phyloP scores from a whole-genome alignment of 805 yeast genomes.

The Barnettozyma wickerhamii region DNA sequence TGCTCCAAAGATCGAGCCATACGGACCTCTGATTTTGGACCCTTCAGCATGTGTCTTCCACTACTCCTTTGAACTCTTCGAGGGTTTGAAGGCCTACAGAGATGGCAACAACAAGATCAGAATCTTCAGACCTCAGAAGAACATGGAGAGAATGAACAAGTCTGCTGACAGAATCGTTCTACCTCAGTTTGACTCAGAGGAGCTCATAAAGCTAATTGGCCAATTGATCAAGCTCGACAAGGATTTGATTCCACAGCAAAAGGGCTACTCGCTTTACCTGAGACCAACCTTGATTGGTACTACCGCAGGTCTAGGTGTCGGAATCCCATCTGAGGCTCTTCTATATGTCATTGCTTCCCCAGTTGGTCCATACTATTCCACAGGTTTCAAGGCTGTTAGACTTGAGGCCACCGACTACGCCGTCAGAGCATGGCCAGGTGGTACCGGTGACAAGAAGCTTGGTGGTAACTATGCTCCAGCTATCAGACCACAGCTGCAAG shows the following conservation, averaged over 20 bases:
- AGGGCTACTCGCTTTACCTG: conserved; percentile 87
- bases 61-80: conserved; percentile 92
- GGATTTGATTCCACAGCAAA: conserved; percentile 75
- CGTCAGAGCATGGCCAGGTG: conserved; percentile 99
- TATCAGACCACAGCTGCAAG: conserved; percentile 83
- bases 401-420: conserved; percentile 95
- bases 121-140: conserved; percentile 86
- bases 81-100: conserved; percentile 91
- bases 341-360: conserved; percentile 89
- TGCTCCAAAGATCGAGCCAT: conserved; percentile 83
- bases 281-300: conserved; percentile 97
- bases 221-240: conserved; percentile 72
- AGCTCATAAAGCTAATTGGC: conserved; percentile 69
- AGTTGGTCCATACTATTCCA: conserved; percentile 92
- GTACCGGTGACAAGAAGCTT: conserved; percentile 91
- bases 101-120: conserved; percentile 61
- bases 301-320: conserved; percentile 81
- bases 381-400: conserved; percentile 93
- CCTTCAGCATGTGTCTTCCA: conserved; percentile 92
- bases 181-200: conserved; percentile 80
- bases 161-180: conserved; percentile 87
- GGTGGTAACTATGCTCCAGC: conserved; percentile 99
- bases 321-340: conserved; percentile 75
- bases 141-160: conserved; percentile 86
- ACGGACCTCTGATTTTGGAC: conserved; percentile 68